Percentiles rank a stretch among this genome's conserved stretches.
Conservation (phyloP, 2,329 filamentous ascomycete species). For the Tolypocladium cylindrosporum region DNA sequence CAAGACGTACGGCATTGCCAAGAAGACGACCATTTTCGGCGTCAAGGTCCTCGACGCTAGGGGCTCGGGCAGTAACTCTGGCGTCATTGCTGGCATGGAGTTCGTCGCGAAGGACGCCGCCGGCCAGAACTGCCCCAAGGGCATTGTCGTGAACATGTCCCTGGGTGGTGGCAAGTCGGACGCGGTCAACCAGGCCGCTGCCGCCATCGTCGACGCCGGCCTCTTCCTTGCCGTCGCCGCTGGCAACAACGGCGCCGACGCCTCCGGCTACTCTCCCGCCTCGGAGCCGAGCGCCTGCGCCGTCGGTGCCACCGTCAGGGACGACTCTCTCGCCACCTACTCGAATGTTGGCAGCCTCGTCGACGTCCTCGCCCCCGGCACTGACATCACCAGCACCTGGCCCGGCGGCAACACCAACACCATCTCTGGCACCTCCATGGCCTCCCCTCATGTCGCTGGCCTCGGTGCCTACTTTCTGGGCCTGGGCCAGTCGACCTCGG, state of each 20-base stretch:
- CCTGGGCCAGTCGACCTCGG: slow-evolving; percentile 30
- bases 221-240: slow-evolving; percentile 45
- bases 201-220: slow-evolving; percentile 28
- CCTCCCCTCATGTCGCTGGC: slow-evolving; percentile 28
- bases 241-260: slow-evolving; percentile 37
- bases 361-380: slow-evolving; percentile 39
- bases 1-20: slow-evolving; percentile 33
- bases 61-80: slow-evolving; percentile 26
- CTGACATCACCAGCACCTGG: slow-evolving; percentile 33
- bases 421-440: slow-evolving; percentile 33
- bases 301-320: slow-evolving; percentile 32
- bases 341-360: slow-evolving; percentile 39
- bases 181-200: slow-evolving; percentile 38
- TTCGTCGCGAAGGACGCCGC: slow-evolving; percentile 25
- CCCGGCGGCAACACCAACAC: slow-evolving; percentile 24
- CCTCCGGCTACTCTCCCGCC: slow-evolving; percentile 33
- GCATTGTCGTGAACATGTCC: slow-evolving; percentile 43
- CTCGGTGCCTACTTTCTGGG: slow-evolving; percentile 32
- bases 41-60: slow-evolving; percentile 33
- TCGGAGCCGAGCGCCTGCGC: slow-evolving; percentile 35
- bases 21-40: slow-evolving; percentile 29
- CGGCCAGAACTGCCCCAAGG: slow-evolving; percentile 26
- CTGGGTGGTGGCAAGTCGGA: slow-evolving; percentile 35
- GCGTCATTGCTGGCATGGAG: slow-evolving; percentile 33
- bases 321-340: slow-evolving; percentile 29